Base-by-base conservation (phyloP, 2,329 filamentous ascomycete genomes). In the Paecilomyces formosus region DNA sequence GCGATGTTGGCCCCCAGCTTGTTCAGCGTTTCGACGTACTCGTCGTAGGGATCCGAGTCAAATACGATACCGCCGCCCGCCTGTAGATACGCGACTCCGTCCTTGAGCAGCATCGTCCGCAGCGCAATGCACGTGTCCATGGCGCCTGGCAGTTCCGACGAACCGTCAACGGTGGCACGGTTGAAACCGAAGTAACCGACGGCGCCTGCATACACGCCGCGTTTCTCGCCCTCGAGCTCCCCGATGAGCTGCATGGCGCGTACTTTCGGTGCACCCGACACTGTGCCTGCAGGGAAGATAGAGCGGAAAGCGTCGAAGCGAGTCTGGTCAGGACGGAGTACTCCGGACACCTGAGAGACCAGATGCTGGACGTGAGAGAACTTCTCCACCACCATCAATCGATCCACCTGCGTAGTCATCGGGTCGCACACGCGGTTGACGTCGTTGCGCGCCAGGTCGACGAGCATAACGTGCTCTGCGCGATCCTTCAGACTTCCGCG, bases 361-460 rank as follows among this genome's bases (percentile, higher is more conserved):
- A 99, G 84, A 75, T 99, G 94, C 81, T 97, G 94, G 28, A 99
- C 94, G 75, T 99, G 94, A 60, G 89, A 94, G 79, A 99, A 99
- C 70, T 89, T 88, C 76, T 96, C 89, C 12, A 95, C 90, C 2
- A 91, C 89, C 93, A 97, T 97, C 62, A 97, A 79, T 56, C 91
- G 85, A 79, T 99, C 94, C 26, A 97, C 94, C 61, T 90, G 86
- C 30, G 93, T 96, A 28, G 90, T 90, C 39, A 88, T 80, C 18
- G 94, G 94, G 76, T 97, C 92, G 74, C 91, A 96, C 22, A 99
- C 90, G 54, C 94, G 88, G 78, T 97, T 97, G 66, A 99, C 86
- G 74, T 99, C 94, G 80, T 99, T 97, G 59, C 94, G 86, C 12
- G 94, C 94, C 58, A 97, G 81, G 73, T 99, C 93, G 53, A 97